These are phyloP conservation scores for Anastatica hierochuntica DNA, from an alignment of 345 rosid genomes.

Conservation along the genomic window DNA sequence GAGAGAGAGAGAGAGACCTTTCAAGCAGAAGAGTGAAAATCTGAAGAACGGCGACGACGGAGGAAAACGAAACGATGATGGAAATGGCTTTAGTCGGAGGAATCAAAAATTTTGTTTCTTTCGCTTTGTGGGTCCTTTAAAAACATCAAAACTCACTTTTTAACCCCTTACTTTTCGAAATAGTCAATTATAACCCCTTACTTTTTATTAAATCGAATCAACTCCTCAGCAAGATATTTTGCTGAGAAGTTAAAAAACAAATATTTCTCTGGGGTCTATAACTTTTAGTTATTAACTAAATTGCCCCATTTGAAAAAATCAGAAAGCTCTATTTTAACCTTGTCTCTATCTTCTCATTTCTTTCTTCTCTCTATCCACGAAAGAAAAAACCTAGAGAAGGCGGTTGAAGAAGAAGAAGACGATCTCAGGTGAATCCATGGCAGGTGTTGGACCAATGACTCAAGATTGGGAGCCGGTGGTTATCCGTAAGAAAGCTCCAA, in stretches of 20 bases:
- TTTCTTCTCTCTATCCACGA: constrained; percentile 1
- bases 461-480: constrained; percentile 93
- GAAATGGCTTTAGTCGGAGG: constrained; percentile 9
- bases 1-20: constrained; percentile 14
- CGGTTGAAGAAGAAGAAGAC: not conserved
- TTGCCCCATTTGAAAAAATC: not conserved
- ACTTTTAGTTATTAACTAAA: not conserved
- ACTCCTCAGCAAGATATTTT: too few species aligned
- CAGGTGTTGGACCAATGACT: constrained; percentile 62
- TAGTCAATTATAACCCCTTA: not conserved
- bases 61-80: constrained; percentile 13
- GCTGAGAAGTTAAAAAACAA: not conserved
- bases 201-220: constrained; percentile 1
- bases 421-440: constrained; percentile 26
- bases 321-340: not conserved
- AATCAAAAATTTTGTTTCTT: constrained; percentile 18
- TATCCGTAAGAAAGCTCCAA: constrained; percentile 61
- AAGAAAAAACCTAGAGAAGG: constrained; percentile 18
- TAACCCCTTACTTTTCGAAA: not conserved
- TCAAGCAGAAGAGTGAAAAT: constrained; percentile 26
- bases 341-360: too few species aligned
- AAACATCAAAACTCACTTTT: not conserved
- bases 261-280: not conserved
- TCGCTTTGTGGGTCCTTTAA: not conserved
- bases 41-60: constrained; percentile 24